Evolutionary conservation across 1,284 basidiomycete species (phyloP).

Genomic region (Tranzscheliella williamsii): DNA sequence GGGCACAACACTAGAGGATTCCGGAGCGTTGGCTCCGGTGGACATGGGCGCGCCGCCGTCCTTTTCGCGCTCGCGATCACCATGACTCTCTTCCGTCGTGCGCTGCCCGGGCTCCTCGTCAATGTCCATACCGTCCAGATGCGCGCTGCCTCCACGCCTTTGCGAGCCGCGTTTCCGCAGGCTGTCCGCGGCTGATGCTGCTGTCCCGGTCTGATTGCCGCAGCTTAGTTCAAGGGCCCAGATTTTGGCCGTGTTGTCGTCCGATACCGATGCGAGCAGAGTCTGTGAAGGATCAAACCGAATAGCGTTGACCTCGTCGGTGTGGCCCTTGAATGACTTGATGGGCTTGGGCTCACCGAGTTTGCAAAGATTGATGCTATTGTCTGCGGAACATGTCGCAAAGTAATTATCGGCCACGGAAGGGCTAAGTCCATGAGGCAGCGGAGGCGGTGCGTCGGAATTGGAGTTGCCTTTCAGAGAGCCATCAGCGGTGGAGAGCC

Average conservation of each 20-base stretch:
- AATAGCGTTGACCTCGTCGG: constrained; percentile 60
- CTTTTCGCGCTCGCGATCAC: constrained; percentile 30
- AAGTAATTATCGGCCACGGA: constrained; percentile 50
- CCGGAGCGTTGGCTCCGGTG: constrained; percentile 5
- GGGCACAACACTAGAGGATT: background rate
- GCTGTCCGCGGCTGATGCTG: constrained; percentile 13
- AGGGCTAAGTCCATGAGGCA: constrained; percentile 39
- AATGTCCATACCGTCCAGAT: constrained; percentile 42
- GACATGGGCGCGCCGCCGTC: constrained; percentile 30
- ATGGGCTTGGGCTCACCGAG: constrained; percentile 57
- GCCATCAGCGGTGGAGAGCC: constrained; percentile 48
- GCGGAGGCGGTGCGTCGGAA: constrained; percentile 28
- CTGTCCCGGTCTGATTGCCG: constrained; percentile 3
- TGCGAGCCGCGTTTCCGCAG: constrained; percentile 34
- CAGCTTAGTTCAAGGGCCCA: constrained; percentile 47
- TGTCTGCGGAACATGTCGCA: constrained; percentile 59
- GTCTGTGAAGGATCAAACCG: constrained; percentile 58
- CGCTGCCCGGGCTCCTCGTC: constrained; percentile 27
- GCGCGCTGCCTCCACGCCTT: constrained; percentile 40
- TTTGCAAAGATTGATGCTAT: constrained; percentile 55
- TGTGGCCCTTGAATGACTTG: constrained; percentile 53
- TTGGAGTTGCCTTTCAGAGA: constrained; percentile 26
- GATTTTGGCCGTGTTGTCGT: constrained; percentile 54
- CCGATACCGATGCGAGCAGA: constrained; percentile 55
- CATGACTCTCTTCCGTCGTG: constrained; percentile 13